Evolutionary conservation across 345 rosid genomes (phyloP).

Genomic region (Boechera retrofracta): DNA sequence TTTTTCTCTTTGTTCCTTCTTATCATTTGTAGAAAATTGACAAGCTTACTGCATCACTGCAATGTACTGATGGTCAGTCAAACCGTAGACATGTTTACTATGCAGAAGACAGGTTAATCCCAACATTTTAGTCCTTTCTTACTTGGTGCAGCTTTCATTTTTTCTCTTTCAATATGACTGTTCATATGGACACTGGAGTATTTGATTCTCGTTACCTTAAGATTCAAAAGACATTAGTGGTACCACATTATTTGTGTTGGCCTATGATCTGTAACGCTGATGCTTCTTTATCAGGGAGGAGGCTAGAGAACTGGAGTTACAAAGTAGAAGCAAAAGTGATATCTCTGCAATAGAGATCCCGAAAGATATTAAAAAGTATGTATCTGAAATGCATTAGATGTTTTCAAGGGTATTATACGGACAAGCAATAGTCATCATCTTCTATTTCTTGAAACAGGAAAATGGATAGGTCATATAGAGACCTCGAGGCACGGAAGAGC

Average conservation of each 20-base stretch:
- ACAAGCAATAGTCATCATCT: not conserved
- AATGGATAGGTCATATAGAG: slow-evolving; percentile 68
- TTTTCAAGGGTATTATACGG: not conserved
- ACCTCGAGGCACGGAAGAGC: slow-evolving; percentile 71
- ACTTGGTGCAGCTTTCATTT: slow-evolving; percentile 1
- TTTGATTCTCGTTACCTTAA: not conserved
- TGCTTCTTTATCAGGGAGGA: slow-evolving; percentile 63
- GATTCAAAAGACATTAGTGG: not conserved
- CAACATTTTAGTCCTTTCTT: slow-evolving; percentile 4
- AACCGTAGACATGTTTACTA: slow-evolving; percentile 64
- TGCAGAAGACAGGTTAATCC: slow-evolving; percentile 78
- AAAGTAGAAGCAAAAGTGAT: slow-evolving; percentile 39
- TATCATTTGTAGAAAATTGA: slow-evolving; percentile 74
- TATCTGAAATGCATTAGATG: not conserved
- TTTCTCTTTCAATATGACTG: not conserved
- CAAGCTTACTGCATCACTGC: slow-evolving; percentile 69
- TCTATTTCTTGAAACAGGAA: slow-evolving; percentile 52
- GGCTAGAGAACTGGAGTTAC: slow-evolving; percentile 60
- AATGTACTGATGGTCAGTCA: slow-evolving; percentile 61
- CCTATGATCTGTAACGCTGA: not conserved
- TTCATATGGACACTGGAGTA: not conserved
- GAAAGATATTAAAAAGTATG: slow-evolving; percentile 61
- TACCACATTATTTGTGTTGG: slow-evolving; percentile 14
- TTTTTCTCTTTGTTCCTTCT: slow-evolving; percentile 13
- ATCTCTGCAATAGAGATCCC: slow-evolving; percentile 50